phyloP scores from a whole-genome alignment of 129 eudicot species.

The Lactuca sativa region DNA sequence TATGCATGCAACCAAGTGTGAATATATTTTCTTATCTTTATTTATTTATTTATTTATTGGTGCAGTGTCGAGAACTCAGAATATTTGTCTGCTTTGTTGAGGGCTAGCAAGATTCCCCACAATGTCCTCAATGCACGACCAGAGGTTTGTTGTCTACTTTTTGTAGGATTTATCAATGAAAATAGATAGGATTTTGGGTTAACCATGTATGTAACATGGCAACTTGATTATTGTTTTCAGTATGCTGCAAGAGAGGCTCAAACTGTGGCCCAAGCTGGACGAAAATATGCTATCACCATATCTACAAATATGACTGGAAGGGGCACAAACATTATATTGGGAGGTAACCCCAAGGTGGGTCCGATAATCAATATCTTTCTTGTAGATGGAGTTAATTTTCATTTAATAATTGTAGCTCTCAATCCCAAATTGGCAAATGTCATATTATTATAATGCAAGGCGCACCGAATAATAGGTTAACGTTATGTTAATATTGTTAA shows the following conservation, averaged over 20 bases:
- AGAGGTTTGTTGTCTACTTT: conserved; percentile 51
- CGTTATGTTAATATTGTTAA: conserved; percentile 8
- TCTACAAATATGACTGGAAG: conserved; percentile 99
- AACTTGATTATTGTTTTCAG: conserved; percentile 33
- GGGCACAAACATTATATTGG: conserved; percentile 95
- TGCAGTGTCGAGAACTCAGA: conserved; percentile 98
- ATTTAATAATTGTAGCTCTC: neutral
- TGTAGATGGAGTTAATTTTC: too few species aligned
- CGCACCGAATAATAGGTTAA: neutral
- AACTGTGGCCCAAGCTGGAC: conserved; percentile 96
- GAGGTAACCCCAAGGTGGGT: conserved; percentile 94
- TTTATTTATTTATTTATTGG: conserved; percentile 28
- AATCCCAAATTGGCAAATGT: too few species aligned
- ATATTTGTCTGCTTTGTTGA: conserved; percentile 71
- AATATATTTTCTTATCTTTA: neutral
- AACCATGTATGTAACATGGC: conserved; percentile 1
- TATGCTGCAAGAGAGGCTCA: conserved; percentile 99
- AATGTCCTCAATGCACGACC: conserved; percentile 98
- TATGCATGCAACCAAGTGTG: too few species aligned
- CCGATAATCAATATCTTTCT: too few species aligned
- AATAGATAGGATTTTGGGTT: neutral
- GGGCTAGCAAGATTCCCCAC: conserved; percentile 71
- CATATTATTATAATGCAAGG: too few species aligned
- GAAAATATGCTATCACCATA: conserved; percentile 90
- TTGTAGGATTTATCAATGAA: neutral